A percentile compares a stretch with the other conserved stretches of the same genome.
Conservation (phyloP, 495 filamentous ascomycete genomes). For the Emericellopsis terricola region DNA sequence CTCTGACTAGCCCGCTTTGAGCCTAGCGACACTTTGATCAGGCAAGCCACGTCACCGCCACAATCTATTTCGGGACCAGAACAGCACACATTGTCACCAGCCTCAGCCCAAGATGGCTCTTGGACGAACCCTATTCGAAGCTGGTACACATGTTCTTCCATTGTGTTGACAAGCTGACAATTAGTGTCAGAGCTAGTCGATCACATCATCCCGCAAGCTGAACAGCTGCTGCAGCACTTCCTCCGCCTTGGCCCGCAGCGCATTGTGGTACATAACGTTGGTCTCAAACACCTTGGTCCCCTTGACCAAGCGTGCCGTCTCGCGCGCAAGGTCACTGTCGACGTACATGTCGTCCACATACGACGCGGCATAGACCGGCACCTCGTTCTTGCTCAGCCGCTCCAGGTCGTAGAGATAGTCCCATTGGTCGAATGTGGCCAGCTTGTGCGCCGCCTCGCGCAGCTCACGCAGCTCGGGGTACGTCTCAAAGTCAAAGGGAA, state of each 20-base stretch:
- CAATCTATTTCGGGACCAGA: too few species aligned
- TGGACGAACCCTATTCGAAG: too few species aligned
- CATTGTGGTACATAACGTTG: slow-evolving; percentile 76
- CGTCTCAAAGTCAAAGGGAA: slow-evolving; percentile 59
- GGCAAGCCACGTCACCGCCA: too few species aligned
- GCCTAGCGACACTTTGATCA: too few species aligned
- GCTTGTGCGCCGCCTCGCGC: slow-evolving; percentile 42
- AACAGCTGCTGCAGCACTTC: slow-evolving; percentile 58
- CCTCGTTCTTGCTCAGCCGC: slow-evolving; percentile 56
- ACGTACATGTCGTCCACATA: slow-evolving; percentile 95
- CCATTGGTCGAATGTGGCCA: slow-evolving; percentile 55
- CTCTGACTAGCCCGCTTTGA: too few species aligned
- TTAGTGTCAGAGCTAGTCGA: too few species aligned
- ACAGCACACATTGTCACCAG: too few species aligned
- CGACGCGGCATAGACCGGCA: slow-evolving; percentile 76
- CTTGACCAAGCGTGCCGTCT: slow-evolving; percentile 58
- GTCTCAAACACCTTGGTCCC: slow-evolving; percentile 68
- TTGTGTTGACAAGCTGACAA: too few species aligned
- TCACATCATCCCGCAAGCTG: slow-evolving; percentile 48
- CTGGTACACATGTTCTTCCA: too few species aligned
- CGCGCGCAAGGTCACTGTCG: slow-evolving; percentile 49
- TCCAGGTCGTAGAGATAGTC: slow-evolving; percentile 55
- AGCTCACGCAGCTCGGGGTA: slow-evolving; percentile 53
- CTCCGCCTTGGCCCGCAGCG: slow-evolving; percentile 48
- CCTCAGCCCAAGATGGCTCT: too few species aligned